Evolutionary conservation across 768 basidiomycete genomes (phyloP).

Genomic region (Boletus rubropictus): DNA sequence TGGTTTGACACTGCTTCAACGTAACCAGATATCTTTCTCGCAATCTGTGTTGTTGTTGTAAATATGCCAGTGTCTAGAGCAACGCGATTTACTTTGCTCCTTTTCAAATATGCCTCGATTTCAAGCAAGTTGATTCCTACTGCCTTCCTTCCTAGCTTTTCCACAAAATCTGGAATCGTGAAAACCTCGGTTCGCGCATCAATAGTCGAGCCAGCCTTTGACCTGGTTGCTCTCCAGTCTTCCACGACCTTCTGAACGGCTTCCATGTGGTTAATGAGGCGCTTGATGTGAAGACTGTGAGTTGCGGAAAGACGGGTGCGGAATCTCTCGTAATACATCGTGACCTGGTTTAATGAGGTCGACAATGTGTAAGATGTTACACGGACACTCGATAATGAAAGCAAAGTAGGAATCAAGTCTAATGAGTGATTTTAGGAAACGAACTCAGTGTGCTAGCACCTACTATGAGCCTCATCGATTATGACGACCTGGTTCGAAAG

Average conservation of each 20-base stretch:
- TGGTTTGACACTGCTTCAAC: constrained; percentile 54
- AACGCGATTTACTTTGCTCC: constrained; percentile 71
- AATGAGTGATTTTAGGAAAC: constrained; percentile 5
- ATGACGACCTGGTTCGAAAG: constrained; percentile 80
- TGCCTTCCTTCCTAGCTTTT: constrained; percentile 58
- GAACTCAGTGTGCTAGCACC: constrained; percentile 26
- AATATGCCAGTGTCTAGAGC: background rate
- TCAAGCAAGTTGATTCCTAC: constrained; percentile 80
- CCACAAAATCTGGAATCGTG: constrained; percentile 59
- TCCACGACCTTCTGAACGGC: constrained; percentile 55
- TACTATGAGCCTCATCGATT: constrained; percentile 96
- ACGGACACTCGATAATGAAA: constrained; percentile 74
- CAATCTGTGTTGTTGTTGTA: constrained; percentile 39
- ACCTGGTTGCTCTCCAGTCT: constrained; percentile 41
- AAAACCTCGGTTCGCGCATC: constrained; percentile 52
- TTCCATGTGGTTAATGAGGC: constrained; percentile 67
- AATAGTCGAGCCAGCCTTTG: constrained; percentile 7
- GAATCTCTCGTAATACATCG: constrained; percentile 72
- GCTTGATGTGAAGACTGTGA: constrained; percentile 76
- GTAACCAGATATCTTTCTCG: constrained; percentile 82
- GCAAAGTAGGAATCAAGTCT: constrained; percentile 87
- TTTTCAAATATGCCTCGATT: constrained; percentile 72
- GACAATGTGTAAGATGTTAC: constrained; percentile 53
- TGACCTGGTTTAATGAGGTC: constrained; percentile 68
- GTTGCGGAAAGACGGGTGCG: constrained; percentile 63